Base-by-base conservation (phyloP, 2,329 filamentous ascomycete species). In the Kalmusia sp. region DNA sequence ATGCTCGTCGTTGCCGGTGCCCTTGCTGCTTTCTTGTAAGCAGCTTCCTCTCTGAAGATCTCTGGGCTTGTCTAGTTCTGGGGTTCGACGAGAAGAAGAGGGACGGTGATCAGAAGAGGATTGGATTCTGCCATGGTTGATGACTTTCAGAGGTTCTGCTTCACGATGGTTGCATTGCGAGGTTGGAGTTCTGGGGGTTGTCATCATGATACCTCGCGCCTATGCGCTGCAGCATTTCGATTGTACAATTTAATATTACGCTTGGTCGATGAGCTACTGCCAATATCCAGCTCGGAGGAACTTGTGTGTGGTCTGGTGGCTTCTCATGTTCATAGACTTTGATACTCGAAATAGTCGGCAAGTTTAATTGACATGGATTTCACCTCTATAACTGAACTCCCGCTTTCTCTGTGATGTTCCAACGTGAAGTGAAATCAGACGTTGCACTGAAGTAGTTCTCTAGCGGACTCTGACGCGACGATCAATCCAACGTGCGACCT, bases 1-100 rank as follows among this genome's bases (percentile, higher is more conserved):
- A 74, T 85, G 57, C 78, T 80, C 54, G 81, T 79, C 68, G 71
- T 84, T 62, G 75, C 82, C 66, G 82, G 79, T 74, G 74, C 81
- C 59, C 79, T 70, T 47, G 69, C 68, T 58, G 72, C 71, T 68
- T 66, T 74, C 67, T 70, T 75, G 70, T 75, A 73, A 72, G 61
- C 60, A 31, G 47, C 34, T 63, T 51, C 48, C 49, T 56, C 56
- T 59, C 40, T 57, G 49, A 54, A 52, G 51, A 61, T 60, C 55
- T 39, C 39, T 52, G 31, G 45, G 44, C 45, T 51, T 3, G 30
- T 51, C 54, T 39, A 17, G 27, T 38, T 50, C 33, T 52, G 30
- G 40, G 27, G 50, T 55, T 57, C 37, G 38, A 55, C 54, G 54
- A 44, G 54, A 49, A 53, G 49, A 40, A 52, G 49, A 51, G 53